Evolutionary conservation across 129 eudicot species (phyloP).

Genomic region (Gnaphalium uliginosum): DNA sequence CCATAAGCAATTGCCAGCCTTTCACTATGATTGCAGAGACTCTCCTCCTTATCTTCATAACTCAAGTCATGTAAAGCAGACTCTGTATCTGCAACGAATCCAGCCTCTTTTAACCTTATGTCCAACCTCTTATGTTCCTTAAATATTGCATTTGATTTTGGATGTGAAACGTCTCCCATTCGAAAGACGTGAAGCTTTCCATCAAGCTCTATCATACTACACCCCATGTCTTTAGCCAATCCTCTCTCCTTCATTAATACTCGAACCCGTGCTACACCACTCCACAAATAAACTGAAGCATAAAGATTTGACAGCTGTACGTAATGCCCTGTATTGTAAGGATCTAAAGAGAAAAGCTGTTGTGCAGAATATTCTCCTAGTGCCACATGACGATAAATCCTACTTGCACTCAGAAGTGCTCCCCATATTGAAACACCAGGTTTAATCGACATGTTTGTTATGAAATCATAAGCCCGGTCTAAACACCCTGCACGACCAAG

Average conservation of each 20-base stretch:
- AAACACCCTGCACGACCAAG: constrained; percentile 83
- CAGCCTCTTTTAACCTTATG: constrained; percentile 58
- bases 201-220: constrained; percentile 63
- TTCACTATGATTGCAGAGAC: constrained; percentile 66
- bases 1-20: constrained; percentile 69
- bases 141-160: constrained; percentile 51
- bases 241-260: constrained; percentile 69
- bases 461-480: constrained; percentile 57
- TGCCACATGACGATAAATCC: constrained; percentile 63
- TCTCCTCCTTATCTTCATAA: constrained; percentile 58
- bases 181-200: constrained; percentile 69
- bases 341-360: constrained; percentile 62
- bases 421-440: constrained; percentile 83
- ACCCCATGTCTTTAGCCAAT: constrained; percentile 64
- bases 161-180: constrained; percentile 69
- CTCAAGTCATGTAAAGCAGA: constrained; percentile 76
- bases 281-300: constrained; percentile 73
- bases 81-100: constrained; percentile 63
- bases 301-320: constrained; percentile 88
- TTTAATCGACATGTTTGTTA: constrained; percentile 56
- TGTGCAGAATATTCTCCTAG: constrained; percentile 81
- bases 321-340: constrained; percentile 72
- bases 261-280: constrained; percentile 63
- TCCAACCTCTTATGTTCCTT: constrained; percentile 60
- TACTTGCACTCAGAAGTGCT: constrained; percentile 74